These are phyloP conservation scores for Ustilago shanxiensis DNA, from an alignment of 1,284 basidiomycete genomes.

Conservation along the genomic window DNA sequence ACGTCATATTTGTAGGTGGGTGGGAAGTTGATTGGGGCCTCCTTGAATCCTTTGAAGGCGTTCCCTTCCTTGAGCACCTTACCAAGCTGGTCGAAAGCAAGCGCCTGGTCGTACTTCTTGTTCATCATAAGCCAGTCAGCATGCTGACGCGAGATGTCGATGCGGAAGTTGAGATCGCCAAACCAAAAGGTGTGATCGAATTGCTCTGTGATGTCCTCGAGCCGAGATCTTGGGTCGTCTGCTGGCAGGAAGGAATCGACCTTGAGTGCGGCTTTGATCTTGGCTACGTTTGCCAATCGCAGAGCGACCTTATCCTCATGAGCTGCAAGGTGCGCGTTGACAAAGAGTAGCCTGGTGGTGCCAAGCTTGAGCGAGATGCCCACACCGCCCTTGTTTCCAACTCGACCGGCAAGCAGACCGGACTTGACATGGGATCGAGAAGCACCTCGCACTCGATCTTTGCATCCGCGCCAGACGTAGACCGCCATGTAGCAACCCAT, in stretches of 20 bases:
- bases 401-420: slow-evolving; percentile 85
- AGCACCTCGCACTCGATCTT: slow-evolving; percentile 67
- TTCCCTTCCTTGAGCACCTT: slow-evolving; percentile 77
- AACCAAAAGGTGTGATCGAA: slow-evolving; percentile 84
- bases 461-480: slow-evolving; percentile 66
- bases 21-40: slow-evolving; percentile 63
- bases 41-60: slow-evolving; percentile 76
- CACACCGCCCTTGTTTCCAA: slow-evolving; percentile 83
- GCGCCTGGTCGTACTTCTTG: slow-evolving; percentile 71
- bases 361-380: slow-evolving; percentile 83
- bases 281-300: slow-evolving; percentile 69
- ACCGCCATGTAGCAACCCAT: slow-evolving; percentile 81
- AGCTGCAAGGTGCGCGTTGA: slow-evolving; percentile 85
- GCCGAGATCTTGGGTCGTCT: slow-evolving; percentile 73
- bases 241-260: slow-evolving; percentile 75
- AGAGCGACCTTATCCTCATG: slow-evolving; percentile 66
- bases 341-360: slow-evolving; percentile 81
- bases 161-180: slow-evolving; percentile 69
- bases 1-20: slow-evolving; percentile 86
- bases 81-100: slow-evolving; percentile 81
- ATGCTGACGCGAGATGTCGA: slow-evolving; percentile 73
- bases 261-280: slow-evolving; percentile 73
- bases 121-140: slow-evolving; percentile 75
- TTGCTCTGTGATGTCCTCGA: slow-evolving; percentile 80
- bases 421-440: slow-evolving; percentile 79